Conservation (phyloP, 208 protist genomes). For the Novymonas esmeraldas region DNA sequence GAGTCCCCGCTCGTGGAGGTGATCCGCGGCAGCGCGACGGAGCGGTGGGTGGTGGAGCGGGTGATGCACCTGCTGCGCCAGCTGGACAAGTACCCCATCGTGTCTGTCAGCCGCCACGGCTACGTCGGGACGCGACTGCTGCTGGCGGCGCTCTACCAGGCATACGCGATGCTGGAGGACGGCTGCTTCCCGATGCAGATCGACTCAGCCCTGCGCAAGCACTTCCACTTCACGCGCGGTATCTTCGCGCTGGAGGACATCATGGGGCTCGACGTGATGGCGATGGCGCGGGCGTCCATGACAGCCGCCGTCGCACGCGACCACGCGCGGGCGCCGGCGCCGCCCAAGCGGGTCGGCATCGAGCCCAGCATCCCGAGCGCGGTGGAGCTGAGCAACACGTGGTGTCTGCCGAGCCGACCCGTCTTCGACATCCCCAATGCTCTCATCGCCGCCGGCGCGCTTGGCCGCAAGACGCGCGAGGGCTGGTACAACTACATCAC, state of each 20-base stretch:
- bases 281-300: conserved; percentile 29
- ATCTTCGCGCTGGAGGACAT: conserved; percentile 86
- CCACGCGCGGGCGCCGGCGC: not conserved
- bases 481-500: conserved; percentile 81
- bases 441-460: conserved; percentile 47
- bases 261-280: conserved; percentile 78
- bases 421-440: conserved; percentile 54
- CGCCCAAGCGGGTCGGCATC: conserved; percentile 9
- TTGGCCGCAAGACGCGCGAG: conserved; percentile 74
- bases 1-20: conserved; percentile 87
- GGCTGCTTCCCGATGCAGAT: conserved; percentile 82
- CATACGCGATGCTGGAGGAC: conserved; percentile 83
- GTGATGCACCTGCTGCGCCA: conserved; percentile 50
- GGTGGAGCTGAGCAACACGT: conserved; percentile 28
- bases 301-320: not conserved
- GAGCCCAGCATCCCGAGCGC: conserved; percentile 15
- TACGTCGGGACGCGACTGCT: conserved; percentile 81
- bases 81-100: conserved; percentile 75
- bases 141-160: conserved; percentile 68
- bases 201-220: conserved; percentile 59
- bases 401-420: conserved; percentile 39
- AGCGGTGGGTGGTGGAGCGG: conserved; percentile 47
- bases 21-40: conserved; percentile 39
- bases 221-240: conserved; percentile 79
- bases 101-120: conserved; percentile 69